phyloP scores from a whole-genome alignment of 768 basidiomycete species.

The Mycena albidolilacea region DNA sequence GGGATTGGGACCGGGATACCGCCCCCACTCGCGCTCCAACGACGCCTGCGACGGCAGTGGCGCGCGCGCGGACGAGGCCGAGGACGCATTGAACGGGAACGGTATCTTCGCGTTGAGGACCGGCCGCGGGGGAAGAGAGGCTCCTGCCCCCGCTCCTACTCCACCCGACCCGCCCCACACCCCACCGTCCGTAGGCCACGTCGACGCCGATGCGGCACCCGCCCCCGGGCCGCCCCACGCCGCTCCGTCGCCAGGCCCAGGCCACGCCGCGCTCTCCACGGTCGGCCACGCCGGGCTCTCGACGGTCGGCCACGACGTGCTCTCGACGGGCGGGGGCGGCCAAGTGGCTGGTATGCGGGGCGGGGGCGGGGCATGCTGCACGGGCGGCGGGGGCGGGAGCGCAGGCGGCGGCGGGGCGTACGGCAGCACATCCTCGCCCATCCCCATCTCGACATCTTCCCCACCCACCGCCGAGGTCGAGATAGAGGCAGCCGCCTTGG shows the following conservation, averaged over 20 bases:
- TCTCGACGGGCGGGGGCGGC: too few species aligned
- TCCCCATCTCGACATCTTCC: not conserved
- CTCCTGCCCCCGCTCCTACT: too few species aligned
- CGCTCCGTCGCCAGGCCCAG: too few species aligned
- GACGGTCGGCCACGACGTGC: too few species aligned
- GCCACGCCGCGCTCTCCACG: too few species aligned
- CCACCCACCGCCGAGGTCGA: not conserved
- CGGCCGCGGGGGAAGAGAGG: not conserved
- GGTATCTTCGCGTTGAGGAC: too few species aligned
- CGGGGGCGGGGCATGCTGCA: not conserved
- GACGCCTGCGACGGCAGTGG: not conserved
- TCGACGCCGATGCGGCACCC: too few species aligned
- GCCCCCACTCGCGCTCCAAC: not conserved
- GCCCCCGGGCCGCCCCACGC: too few species aligned
- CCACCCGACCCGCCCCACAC: too few species aligned
- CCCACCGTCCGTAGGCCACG: too few species aligned
- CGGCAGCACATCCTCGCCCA: not conserved
- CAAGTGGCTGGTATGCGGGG: too few species aligned
- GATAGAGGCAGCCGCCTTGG: not conserved
- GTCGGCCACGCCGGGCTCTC: too few species aligned
- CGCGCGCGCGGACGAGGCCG: not conserved
- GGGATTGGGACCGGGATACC: not conserved
- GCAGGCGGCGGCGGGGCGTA: not conserved
- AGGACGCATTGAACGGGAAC: not conserved
- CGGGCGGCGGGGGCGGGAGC: conserved; percentile 1